phyloP scores from a whole-genome alignment of 140 eudicot genomes.

The Erigeron philadelphicus region DNA sequence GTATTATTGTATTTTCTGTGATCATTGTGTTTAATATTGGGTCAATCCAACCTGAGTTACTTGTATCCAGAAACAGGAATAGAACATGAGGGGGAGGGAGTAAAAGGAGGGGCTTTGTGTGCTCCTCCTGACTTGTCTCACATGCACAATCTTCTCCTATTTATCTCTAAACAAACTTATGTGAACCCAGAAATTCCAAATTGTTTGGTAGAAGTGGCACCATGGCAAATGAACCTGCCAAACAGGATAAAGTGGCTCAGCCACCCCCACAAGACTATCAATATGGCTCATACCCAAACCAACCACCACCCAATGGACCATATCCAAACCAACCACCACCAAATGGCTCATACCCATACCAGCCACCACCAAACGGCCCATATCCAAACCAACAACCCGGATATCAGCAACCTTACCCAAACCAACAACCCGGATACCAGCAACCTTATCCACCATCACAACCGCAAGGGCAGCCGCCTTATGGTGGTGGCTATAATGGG shows the following conservation, averaged over 20 bases:
- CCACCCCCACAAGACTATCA: constrained; percentile 27
- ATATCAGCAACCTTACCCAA: constrained; percentile 14
- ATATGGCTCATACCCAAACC: constrained; percentile 23
- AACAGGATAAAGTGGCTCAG: constrained; percentile 14
- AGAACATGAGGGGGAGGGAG: constrained; percentile 20
- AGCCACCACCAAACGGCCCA: constrained; percentile 15
- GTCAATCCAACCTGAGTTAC: no score
- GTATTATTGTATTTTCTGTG: no score
- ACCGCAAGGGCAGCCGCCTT: constrained; percentile 12
- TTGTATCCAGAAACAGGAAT: not conserved
- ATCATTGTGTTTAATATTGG: no score
- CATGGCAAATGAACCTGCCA: not conserved
- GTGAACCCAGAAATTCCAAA: not conserved
- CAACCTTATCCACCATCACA: constrained; percentile 24
- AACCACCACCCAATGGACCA: not conserved
- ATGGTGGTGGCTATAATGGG: constrained; percentile 9
- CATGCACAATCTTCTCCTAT: constrained; percentile 23
- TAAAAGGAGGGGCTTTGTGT: constrained; percentile 16
- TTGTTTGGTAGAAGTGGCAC: constrained; percentile 1
- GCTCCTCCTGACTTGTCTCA: constrained; percentile 31
- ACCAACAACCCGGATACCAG: constrained; percentile 6
- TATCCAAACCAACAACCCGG: constrained; percentile 23
- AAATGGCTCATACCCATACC: constrained; percentile 18
- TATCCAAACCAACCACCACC: not conserved
- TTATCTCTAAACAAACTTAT: constrained; percentile 7